These are phyloP conservation scores for Yamadazyma blattariae DNA, from an alignment of 1,139 yeast genomes.

Conservation along the genomic window DNA sequence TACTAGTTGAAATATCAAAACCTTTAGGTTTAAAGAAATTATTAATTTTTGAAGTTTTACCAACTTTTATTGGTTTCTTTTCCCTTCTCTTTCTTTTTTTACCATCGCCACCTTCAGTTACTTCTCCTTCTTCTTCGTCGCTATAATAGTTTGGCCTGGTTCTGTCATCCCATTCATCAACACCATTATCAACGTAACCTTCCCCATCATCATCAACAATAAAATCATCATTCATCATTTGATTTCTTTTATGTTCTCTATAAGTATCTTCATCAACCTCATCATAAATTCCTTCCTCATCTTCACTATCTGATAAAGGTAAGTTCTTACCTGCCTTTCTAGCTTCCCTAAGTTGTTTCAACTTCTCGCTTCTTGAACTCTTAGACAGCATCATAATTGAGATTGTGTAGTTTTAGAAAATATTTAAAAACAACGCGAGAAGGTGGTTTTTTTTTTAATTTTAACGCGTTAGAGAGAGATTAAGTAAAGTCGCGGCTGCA, in stretches of 20 bases:
- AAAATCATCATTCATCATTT: constrained; percentile 84
- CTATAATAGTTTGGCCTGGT: constrained; percentile 50
- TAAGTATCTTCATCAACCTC: constrained; percentile 82
- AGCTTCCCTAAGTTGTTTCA: constrained; percentile 40
- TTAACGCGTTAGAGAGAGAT: neutral
- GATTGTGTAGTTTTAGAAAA: neutral
- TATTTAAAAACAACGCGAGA: no score
- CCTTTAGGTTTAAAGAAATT: constrained; percentile 49
- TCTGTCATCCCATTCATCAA: constrained; percentile 77
- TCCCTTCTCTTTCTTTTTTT: constrained; percentile 28
- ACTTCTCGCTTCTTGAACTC: constrained; percentile 25
- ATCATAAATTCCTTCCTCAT: constrained; percentile 62
- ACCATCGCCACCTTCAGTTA: neutral
- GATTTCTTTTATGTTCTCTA: constrained; percentile 72
- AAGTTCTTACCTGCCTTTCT: constrained; percentile 33
- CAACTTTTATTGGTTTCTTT: constrained; percentile 38
- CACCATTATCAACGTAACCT: constrained; percentile 90
- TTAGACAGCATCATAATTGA: constrained; percentile 13
- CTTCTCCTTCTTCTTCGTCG: constrained; percentile 45
- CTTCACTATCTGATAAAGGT: constrained; percentile 18
- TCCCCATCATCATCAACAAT: constrained; percentile 91
- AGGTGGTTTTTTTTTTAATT: no score
- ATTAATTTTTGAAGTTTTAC: constrained; percentile 50
- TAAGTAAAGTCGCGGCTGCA: neutral
- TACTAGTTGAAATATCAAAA: constrained; percentile 12